phyloP scores from a whole-genome alignment of 176 grass and related monocot species.

The barley (Hordeum vulgare) region MorexV3_pseudomolecules_assembly NC_058520.1:161446514-161447013 shows the following conservation, averaged over 20 bases:
- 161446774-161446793: background rate
- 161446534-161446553: constrained; percentile 19
- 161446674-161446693: constrained; percentile 3
- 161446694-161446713: background rate
- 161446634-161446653: background rate
- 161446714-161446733: background rate
- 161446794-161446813: background rate
- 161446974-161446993: constrained; percentile 18
- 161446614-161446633: background rate
- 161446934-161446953: background rate
- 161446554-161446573: constrained; percentile 21
- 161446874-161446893: constrained; percentile 52
- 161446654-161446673: background rate
- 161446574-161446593: constrained; percentile 35
- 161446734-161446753: background rate
- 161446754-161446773: background rate
- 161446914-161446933: constrained; percentile 26
- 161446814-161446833: background rate
- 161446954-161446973: constrained; percentile 36
- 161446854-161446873: constrained; percentile 35
- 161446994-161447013: constrained; percentile 37
- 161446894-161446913: constrained; percentile 34
- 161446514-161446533: background rate
- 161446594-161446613: constrained; percentile 21
- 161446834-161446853: constrained; percentile 8